Evolutionary conservation across 1,139 yeast species (phyloP).

Genomic region (Geotrichum citri-aurantii): DNA sequence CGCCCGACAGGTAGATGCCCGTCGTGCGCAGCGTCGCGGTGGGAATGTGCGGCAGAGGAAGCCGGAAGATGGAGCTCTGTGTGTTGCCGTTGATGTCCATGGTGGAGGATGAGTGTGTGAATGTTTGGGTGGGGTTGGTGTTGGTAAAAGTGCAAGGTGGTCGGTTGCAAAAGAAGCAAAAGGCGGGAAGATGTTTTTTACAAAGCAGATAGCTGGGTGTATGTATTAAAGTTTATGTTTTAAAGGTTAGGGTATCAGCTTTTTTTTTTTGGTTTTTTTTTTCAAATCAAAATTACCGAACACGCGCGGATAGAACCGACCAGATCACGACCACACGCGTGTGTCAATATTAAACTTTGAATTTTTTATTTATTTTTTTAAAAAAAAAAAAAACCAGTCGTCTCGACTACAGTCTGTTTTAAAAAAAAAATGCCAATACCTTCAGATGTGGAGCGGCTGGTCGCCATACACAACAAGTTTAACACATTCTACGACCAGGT

Average conservation of each 20-base stretch:
- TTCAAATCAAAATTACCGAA: too few species aligned
- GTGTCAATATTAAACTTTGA: too few species aligned
- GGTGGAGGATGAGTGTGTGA: background rate
- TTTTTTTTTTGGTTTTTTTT: too few species aligned
- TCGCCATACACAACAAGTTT: background rate
- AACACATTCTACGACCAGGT: background rate
- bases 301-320: too few species aligned
- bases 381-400: background rate
- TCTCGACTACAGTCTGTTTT: background rate
- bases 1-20: slow-evolving; percentile 74
- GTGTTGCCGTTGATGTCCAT: slow-evolving; percentile 1
- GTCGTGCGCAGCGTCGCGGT: slow-evolving; percentile 64
- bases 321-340: too few species aligned
- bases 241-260: too few species aligned
- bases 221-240: too few species aligned
- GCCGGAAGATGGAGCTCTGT: slow-evolving; percentile 24
- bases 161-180: background rate
- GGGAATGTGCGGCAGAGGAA: slow-evolving; percentile 38
- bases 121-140: background rate
- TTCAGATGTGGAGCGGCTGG: background rate
- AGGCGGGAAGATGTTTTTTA: background rate
- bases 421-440: background rate
- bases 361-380: too few species aligned
- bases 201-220: background rate
- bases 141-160: background rate